Base-by-base conservation (phyloP, 108 stramenopile genomes). In the Cylindrotheca fusiformis region DNA sequence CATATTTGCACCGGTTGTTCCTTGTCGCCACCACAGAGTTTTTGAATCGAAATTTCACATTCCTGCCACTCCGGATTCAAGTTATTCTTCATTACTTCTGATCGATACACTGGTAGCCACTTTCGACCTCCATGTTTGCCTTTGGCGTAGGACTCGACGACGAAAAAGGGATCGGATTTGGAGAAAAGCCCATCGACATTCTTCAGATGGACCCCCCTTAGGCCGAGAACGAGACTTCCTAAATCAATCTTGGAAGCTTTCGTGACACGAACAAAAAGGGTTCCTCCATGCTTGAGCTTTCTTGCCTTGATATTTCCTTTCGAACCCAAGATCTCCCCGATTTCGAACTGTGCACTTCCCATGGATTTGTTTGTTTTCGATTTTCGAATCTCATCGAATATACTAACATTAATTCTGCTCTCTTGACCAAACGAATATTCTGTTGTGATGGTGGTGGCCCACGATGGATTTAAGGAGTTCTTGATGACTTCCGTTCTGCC, bases 401-500 rank as follows among this genome's bases (percentile, higher is more conserved):
- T 61, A 3, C 60, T 59, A 28, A 82, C 49, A 32, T 74, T 70
- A 55, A 82, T 67, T 30, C 75, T 76, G 1, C 66, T 75, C 32
- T 77, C 76, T 50, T 80, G 70, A 1, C 89, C 89, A 46, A 90
- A 78, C 24, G 67, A 67, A 56, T 90, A 84, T 26, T 84, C 79
- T 8, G 85, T 60, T 12, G 67, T 26, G 36, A 90, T 81, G 3
- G 60, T 26, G 0, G 55, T 80, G 8, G 71, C 79, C 89, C 89
- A 90, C 10, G 75, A 60, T 23, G 89, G 89, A 69, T 55, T 76
- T 3, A 90, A 63, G 12, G 32, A 59, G 54, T 87, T 87, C 51
- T 85, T 85, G 57, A 90, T 81, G 69, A 77, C 83, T 77, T 90
- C 85, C 4, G 88, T 90, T 47, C 77, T 90, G 10, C 88, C 88